Evolutionary conservation across 1,284 basidiomycete species (phyloP).

Genomic region (Phaffia rhodozyma): DNA sequence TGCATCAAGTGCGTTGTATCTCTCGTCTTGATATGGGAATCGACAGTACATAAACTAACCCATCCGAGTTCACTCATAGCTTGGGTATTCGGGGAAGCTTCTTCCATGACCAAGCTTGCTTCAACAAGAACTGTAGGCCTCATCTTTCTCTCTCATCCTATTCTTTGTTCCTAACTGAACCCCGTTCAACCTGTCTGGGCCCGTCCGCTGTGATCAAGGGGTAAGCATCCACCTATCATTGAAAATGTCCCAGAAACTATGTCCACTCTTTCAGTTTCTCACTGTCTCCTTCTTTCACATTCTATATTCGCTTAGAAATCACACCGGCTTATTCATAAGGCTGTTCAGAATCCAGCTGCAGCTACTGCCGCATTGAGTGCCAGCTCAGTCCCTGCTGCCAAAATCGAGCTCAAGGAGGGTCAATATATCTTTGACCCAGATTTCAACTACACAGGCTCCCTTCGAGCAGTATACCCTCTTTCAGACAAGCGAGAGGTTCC

Average conservation of each 20-base stretch:
- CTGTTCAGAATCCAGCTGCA: conserved; percentile 15
- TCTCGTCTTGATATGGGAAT: not conserved
- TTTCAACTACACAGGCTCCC: conserved; percentile 32
- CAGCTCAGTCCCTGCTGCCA: conserved; percentile 1
- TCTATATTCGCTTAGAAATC: conserved; percentile 7
- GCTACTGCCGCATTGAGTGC: conserved; percentile 1
- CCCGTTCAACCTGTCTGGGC: not conserved
- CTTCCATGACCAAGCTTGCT: conserved; percentile 38
- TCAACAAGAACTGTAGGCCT: conserved; percentile 36
- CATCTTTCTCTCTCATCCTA: not conserved
- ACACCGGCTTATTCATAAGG: conserved; percentile 16
- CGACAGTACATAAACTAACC: not conserved
- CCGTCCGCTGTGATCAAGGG: conserved; percentile 20
- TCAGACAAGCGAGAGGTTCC: conserved; percentile 32
- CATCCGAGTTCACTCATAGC: conserved; percentile 17
- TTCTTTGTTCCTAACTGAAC: not conserved
- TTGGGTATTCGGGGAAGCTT: conserved; percentile 36
- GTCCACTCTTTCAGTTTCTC: not conserved
- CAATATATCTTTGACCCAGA: conserved; percentile 14
- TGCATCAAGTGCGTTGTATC: conserved; percentile 14
- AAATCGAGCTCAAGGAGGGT: not conserved
- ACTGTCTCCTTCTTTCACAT: not conserved
- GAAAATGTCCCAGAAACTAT: not conserved
- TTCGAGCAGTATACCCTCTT: conserved; percentile 36
- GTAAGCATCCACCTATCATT: conserved; percentile 13